Evolutionary conservation across 768 basidiomycete species (phyloP), one percentile per base, ranked within the genome.

Genomic region (Trametes sanguinea): DNA sequence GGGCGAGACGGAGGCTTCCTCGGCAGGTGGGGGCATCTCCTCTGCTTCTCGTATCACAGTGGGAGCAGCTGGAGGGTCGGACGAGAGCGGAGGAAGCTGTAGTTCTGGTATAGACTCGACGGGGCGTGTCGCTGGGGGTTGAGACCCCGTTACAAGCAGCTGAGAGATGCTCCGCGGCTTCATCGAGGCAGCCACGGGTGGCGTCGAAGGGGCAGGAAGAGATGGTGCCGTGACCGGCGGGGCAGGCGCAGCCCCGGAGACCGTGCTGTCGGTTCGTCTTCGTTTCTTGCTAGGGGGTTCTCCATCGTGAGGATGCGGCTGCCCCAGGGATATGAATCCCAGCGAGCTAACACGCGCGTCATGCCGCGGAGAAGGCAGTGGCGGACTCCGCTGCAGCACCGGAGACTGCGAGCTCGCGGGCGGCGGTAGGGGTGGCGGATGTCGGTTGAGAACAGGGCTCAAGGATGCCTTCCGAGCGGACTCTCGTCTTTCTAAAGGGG

Each of bases 281-380:
- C 68, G 65, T 42, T 59, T 63, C 58, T 69, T 71, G 39, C 27
- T 45, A 10, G 66, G 68, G 1, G 67, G 68, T 46, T 67, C 65
- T 6, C 63, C 68, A 14, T 67, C 64, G 32, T 46, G 56, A 27
- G 39, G 16, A 48, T 30, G 45, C 16, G 54, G 6, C 30, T 51
- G 48, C 2, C 54, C 58, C 3, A 62, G 51, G 7, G 61, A 51
- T 17, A 60, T 60, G 6, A 62, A 61, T 32, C 51, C 64, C 2
- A 59, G 27, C 6, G 64, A 61, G 9, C 40, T 64, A 27, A 64
- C 63, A 29, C 63, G 63, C n/a, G 63, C 37, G 37, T 64, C 63
- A 2, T 46, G 10, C 8, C 63, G 58, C 13, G 63, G 63, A 9
- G 63, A 64, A 16, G 58, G 59, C 16, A 60, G 50, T 2, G 59